Evolutionary conservation across 2,329 filamentous ascomycete species (phyloP), one percentile per base, ranked within the genome.

Genomic region (Claviceps purpurea): DNA sequence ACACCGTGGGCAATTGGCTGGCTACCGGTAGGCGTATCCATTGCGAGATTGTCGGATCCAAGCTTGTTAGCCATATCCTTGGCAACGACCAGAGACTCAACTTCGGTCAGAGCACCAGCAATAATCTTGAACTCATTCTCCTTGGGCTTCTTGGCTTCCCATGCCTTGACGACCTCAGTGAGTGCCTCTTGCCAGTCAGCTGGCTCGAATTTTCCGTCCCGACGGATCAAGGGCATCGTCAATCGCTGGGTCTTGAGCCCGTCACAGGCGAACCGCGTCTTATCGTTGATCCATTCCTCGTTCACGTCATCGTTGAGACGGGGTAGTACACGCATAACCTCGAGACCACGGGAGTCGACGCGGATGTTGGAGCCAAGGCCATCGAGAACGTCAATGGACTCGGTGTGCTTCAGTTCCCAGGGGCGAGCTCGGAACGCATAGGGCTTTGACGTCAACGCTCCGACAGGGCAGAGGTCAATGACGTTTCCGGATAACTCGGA

Each of bases 261-360:
- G 67, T 98, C 93, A 67, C 90, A 95, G 43, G 93, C 91, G 68
- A 97, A 98, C 58, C 93, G 83, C 42, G 89, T 84, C 78, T 97
- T 98, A 75, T 98, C 93, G 71, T 97, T 93, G 69, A 98, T 97
- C 93, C 93, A 98, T 71, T 98, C 93, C 74, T 98, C 93, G 69
- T 98, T 98, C 62, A 98, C 82, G 62, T 97, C 90, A 66, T 98
- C 93, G 68, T 98, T 98, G 56, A 98, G 77, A 62, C 93, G 82
- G 54, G 93, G 93, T 16, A 96, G 67, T 55, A 98, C 78, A 61
- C 93, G 85, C 90, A 98, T 95, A 50, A 98, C 91, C 72, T 97
- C 90, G 58, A 96, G 76, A 54, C 93, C 93, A 64, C 93, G 83
- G 53, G 89, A 85, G 71, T 98, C 93, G 45, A 97, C 84, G 45